Evolutionary conservation across 345 rosid species (phyloP).

Genomic region (Rhodamnia argentea): DNA sequence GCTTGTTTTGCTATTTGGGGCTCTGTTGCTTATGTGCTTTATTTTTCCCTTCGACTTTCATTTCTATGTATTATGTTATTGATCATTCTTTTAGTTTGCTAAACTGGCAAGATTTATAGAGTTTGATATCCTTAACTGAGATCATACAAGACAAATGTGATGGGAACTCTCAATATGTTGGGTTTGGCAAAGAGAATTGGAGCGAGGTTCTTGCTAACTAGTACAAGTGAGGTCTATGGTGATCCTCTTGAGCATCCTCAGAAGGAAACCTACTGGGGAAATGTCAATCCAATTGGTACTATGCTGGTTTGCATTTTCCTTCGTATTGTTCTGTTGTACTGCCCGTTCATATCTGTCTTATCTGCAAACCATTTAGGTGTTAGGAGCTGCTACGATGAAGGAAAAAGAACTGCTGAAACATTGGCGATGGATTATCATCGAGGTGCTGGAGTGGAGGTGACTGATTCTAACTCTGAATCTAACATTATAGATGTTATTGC

Average conservation of each 20-base stretch:
- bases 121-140: slow-evolving; percentile 42
- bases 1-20: background rate
- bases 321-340: background rate
- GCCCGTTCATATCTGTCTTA: background rate
- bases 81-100: background rate
- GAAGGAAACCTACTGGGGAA: slow-evolving; percentile 97
- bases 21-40: background rate
- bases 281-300: slow-evolving; percentile 93
- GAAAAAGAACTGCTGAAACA: slow-evolving; percentile 95
- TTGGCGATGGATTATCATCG: slow-evolving; percentile 94
- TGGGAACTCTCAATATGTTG: slow-evolving; percentile 98
- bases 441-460: slow-evolving; percentile 94
- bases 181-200: slow-evolving; percentile 99
- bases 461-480: background rate
- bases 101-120: background rate
- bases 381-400: slow-evolving; percentile 98
- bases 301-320: background rate
- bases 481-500: background rate
- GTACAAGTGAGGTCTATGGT: slow-evolving; percentile 99
- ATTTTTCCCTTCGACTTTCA: background rate
- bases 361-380: slow-evolving; percentile 37
- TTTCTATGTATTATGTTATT: background rate
- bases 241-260: slow-evolving; percentile 99
- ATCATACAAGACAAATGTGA: slow-evolving; percentile 89
- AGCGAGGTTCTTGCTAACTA: slow-evolving; percentile 88